Percentiles rank a stretch among this genome's conserved stretches.
Conservation (phyloP, 2,329 filamentous ascomycete genomes). For the Cercospora janseana region DNA sequence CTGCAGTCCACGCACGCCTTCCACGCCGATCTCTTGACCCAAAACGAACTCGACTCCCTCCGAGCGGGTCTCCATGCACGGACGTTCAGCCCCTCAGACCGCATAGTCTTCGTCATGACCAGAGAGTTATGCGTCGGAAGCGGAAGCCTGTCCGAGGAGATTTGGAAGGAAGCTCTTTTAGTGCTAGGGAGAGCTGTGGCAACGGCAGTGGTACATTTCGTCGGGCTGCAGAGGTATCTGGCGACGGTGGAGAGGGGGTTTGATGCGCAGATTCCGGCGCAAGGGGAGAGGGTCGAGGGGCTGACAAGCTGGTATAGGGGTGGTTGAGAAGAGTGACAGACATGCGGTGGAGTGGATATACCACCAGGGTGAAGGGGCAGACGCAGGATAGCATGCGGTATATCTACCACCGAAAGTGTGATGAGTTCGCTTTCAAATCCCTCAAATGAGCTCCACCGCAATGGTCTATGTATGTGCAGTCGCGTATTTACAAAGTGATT, state of each 20-base stretch:
- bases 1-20: conserved; percentile 6
- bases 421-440: too few species aligned
- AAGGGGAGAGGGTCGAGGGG: conserved; percentile 1
- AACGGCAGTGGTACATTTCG: conserved; percentile 12
- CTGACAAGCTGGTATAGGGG: too few species aligned
- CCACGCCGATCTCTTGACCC: neutral
- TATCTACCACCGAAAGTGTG: too few species aligned
- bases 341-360: too few species aligned
- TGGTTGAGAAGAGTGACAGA: too few species aligned
- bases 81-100: conserved; percentile 10
- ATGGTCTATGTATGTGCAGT: too few species aligned
- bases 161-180: conserved; percentile 16
- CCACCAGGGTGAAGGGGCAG: too few species aligned
- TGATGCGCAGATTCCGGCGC: conserved; percentile 21
- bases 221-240: conserved; percentile 14
- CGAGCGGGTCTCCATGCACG: conserved; percentile 14
- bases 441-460: too few species aligned
- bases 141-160: conserved; percentile 8
- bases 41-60: conserved; percentile 18
- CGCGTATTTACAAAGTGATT: too few species aligned
- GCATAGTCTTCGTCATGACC: conserved; percentile 13
- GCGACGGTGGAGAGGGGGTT: conserved; percentile 20
- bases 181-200: conserved; percentile 13
- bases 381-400: too few species aligned
- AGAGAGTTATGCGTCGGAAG: conserved; percentile 13